A percentile compares a stretch with the other conserved stretches of the same genome.
Evolutionary conservation across 2,329 filamentous ascomycete genomes (phyloP).

Genomic region (Aspergillus sp.): DNA sequence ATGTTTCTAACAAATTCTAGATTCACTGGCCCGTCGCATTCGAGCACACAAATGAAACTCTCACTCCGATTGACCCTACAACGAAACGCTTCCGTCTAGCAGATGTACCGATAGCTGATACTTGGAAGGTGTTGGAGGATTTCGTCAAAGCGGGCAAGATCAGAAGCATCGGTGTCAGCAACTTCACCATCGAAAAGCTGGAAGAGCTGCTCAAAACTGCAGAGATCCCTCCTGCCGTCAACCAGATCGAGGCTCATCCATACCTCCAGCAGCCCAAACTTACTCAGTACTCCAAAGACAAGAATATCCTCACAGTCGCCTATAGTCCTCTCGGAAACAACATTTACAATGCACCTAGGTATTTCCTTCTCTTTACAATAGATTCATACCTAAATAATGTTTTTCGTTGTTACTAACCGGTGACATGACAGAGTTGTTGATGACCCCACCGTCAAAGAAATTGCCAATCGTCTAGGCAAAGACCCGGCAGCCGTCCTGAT

Average conservation of each 20-base stretch:
- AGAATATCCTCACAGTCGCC: constrained; percentile 56
- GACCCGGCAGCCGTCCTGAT: constrained; percentile 58
- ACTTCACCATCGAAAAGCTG: constrained; percentile 42
- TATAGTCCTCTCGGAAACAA: constrained; percentile 62
- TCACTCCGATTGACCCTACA: constrained; percentile 26
- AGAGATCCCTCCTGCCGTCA: constrained; percentile 58
- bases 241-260: constrained; percentile 68
- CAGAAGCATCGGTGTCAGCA: constrained; percentile 35
- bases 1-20: constrained; percentile 14
- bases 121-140: constrained; percentile 39
- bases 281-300: constrained; percentile 51
- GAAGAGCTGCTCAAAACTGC: constrained; percentile 37
- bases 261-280: constrained; percentile 62
- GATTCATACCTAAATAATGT: background rate
- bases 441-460: constrained; percentile 60
- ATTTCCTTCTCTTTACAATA: background rate
- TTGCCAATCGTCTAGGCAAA: constrained; percentile 61
- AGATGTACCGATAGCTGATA: constrained; percentile 29
- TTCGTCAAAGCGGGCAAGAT: constrained; percentile 35
- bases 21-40: constrained; percentile 39
- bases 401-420: constrained; percentile 9
- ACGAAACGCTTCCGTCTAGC: constrained; percentile 28
- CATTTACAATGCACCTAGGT: constrained; percentile 29
- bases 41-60: constrained; percentile 28
- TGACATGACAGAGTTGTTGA: constrained; percentile 52